A percentile compares a stretch with the other conserved stretches of the same genome.
phyloP scores from a whole-genome alignment of 805 yeast species.

The Ogataea ramenticola region DNA sequence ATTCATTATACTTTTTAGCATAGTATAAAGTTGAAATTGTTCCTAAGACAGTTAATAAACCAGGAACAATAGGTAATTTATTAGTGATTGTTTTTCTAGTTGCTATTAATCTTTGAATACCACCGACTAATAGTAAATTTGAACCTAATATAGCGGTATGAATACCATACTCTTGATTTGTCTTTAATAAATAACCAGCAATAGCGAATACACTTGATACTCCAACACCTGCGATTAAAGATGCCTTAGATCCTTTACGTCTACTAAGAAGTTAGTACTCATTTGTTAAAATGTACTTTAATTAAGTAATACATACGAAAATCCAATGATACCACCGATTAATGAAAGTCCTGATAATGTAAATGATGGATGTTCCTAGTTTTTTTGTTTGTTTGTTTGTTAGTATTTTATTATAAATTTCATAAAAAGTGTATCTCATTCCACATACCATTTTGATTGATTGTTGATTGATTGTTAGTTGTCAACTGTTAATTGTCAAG shows the following conservation, averaged over 20 bases:
- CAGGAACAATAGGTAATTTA: slow-evolving; percentile 46
- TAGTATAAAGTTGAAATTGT: slow-evolving; percentile 59
- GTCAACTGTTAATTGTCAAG: too few relatives aligned
- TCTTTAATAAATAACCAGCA: slow-evolving; percentile 67
- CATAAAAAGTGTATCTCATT: too few relatives aligned
- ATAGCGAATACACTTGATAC: slow-evolving; percentile 54
- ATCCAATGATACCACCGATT: slow-evolving; percentile 27
- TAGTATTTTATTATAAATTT: background rate
- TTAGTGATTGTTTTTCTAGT: slow-evolving; percentile 47
- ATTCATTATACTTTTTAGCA: slow-evolving; percentile 66
- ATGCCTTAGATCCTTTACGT: slow-evolving; percentile 69
- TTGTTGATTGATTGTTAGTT: too few relatives aligned
- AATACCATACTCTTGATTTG: slow-evolving; percentile 74
- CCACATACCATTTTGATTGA: background rate
- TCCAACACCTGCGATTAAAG: slow-evolving; percentile 68
- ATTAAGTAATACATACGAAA: slow-evolving; percentile 10
- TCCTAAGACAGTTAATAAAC: slow-evolving; percentile 58
- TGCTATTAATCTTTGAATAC: slow-evolving; percentile 53
- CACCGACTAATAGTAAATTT: slow-evolving; percentile 57
- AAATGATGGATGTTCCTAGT: slow-evolving; percentile 22
- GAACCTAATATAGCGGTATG: slow-evolving; percentile 75
- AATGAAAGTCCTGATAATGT: slow-evolving; percentile 22
- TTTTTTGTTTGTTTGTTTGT: background rate
- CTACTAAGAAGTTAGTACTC: too few relatives aligned
- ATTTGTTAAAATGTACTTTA: too few relatives aligned